Percentiles rank a stretch among this genome's conserved stretches.
Conservation (phyloP, 768 basidiomycete genomes). For the Trametes sanguinea region DNA sequence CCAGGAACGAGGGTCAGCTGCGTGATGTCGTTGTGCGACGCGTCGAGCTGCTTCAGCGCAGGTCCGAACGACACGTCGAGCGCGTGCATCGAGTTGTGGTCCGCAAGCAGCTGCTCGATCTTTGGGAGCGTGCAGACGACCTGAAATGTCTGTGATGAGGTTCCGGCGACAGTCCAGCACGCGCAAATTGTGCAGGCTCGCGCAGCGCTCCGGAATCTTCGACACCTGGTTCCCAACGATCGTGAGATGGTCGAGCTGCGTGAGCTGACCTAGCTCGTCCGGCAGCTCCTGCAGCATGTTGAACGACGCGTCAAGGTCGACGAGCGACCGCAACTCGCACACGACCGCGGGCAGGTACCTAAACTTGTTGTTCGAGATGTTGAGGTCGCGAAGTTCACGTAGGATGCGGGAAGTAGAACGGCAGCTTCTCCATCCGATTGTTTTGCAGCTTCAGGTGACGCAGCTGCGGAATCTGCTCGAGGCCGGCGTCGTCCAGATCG, state of each 20-base stretch:
- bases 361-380: constrained; percentile 97
- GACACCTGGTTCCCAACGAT: constrained; percentile 86
- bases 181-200: constrained; percentile 57
- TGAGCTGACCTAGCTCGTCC: constrained; percentile 71
- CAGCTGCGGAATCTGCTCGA: constrained; percentile 76
- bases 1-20: constrained; percentile 63
- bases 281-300: constrained; percentile 86
- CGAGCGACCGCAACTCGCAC: constrained; percentile 67
- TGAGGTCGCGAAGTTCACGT: constrained; percentile 69
- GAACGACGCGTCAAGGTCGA: constrained; percentile 92
- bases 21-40: constrained; percentile 89
- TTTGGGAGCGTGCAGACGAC: constrained; percentile 68
- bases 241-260: constrained; percentile 66
- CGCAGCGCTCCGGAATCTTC: constrained; percentile 64
- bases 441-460: constrained; percentile 78
- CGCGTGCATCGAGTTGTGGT: constrained; percentile 81
- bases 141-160: constrained; percentile 71
- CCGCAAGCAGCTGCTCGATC: constrained; percentile 68
- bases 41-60: constrained; percentile 63
- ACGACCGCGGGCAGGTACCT: constrained; percentile 72
- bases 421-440: constrained; percentile 86
- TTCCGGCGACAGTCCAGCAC: constrained; percentile 88
- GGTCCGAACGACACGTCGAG: constrained; percentile 79
- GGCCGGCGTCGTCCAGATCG: constrained; percentile 82
- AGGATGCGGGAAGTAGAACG: constrained; percentile 83